Percentiles rank a stretch among this genome's conserved stretches.
Conservation (phyloP, 139 green algal species). For the Ettlia oleoabundans region DNA sequence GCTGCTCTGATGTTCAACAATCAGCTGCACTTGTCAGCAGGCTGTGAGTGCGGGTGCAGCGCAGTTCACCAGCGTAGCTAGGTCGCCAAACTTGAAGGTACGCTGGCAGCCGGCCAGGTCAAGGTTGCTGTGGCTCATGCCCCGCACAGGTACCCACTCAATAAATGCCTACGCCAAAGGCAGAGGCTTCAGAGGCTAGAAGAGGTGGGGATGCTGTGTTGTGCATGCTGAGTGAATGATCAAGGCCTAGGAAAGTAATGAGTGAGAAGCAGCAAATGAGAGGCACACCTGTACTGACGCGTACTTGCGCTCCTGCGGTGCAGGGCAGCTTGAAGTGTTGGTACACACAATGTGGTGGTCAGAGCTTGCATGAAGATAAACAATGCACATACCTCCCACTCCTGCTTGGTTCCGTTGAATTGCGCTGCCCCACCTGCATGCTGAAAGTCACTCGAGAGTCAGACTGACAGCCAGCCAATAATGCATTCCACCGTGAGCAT, state of each 20-base stretch:
- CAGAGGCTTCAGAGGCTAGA: no score
- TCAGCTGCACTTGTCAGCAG: neutral
- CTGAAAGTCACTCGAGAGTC: neutral
- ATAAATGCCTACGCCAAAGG: constrained; percentile 10
- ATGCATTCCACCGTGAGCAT: no score
- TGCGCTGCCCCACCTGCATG: neutral
- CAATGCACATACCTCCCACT: no score
- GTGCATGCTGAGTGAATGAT: no score
- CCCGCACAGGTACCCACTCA: constrained; percentile 40
- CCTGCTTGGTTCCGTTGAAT: neutral
- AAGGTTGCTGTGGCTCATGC: neutral
- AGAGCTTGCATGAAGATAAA: no score
- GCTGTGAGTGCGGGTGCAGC: neutral
- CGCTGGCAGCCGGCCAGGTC: constrained; percentile 24
- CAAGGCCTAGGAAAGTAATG: no score
- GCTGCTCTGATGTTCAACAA: neutral
- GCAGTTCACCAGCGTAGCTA: constrained; percentile 30
- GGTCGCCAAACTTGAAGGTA: constrained; percentile 37
- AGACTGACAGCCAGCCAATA: no score
- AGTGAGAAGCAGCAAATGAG: no score
- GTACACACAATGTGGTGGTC: no score
- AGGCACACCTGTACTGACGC: neutral
- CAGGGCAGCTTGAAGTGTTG: no score
- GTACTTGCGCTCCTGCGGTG: neutral
- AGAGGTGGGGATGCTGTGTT: no score